These are phyloP conservation scores for Hericium alpestre DNA, from an alignment of 768 basidiomycete species.

Conservation along the genomic window DNA sequence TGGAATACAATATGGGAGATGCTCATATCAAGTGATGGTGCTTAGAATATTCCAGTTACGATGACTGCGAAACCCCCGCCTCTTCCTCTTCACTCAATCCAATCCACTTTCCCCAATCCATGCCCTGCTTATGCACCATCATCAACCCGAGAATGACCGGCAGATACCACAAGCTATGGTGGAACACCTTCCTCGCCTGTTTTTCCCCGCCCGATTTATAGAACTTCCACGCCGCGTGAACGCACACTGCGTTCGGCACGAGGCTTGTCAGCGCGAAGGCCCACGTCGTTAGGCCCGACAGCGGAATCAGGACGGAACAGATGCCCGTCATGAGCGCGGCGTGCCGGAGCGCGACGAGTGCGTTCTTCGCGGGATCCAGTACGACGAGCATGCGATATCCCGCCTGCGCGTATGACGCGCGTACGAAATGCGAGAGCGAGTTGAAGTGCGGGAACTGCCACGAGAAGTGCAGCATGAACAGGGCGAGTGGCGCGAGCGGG, in stretches of 20 bases:
- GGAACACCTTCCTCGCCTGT: constrained; percentile 68
- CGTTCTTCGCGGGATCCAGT: constrained; percentile 65
- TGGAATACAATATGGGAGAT: not conserved
- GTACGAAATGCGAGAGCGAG: constrained; percentile 76
- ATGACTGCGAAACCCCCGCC: not conserved
- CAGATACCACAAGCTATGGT: constrained; percentile 80
- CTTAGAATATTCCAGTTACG: not conserved
- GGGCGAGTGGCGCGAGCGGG: constrained; percentile 66
- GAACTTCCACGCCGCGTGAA: constrained; percentile 62
- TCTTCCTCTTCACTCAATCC: constrained; percentile 21
- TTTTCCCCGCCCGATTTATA: constrained; percentile 65
- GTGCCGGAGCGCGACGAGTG: constrained; percentile 79
- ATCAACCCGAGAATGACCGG: constrained; percentile 83
- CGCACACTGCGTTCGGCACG: constrained; percentile 63
- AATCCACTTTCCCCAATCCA: constrained; percentile 65
- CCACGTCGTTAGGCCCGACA: constrained; percentile 93
- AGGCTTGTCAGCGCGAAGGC: constrained; percentile 70
- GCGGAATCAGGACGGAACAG: constrained; percentile 69
- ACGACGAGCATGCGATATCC: constrained; percentile 92
- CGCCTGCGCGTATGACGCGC: constrained; percentile 82
- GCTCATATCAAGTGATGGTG: too few relatives aligned
- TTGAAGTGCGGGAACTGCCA: constrained; percentile 99
- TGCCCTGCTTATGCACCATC: constrained; percentile 89
- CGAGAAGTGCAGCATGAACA: constrained; percentile 80
- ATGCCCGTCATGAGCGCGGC: constrained; percentile 65